Percentiles rank a stretch among this genome's conserved stretches.
phyloP scores from a whole-genome alignment of 768 basidiomycete species.

The Leccinum subtestaceum region DNA sequence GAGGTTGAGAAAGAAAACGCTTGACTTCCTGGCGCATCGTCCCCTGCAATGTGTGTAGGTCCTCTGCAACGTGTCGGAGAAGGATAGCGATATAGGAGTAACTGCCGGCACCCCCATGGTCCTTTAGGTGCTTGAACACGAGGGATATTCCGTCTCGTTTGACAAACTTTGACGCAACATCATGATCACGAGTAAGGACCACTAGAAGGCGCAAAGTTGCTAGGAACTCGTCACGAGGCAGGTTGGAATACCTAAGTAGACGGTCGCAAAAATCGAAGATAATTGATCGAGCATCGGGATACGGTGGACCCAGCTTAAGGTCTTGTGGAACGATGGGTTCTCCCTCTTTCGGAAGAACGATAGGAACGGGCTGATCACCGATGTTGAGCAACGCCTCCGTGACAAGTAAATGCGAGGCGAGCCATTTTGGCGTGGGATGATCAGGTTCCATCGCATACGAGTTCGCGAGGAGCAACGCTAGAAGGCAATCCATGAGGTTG shows the following conservation, averaged over 20 bases:
- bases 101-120: constrained; percentile 56
- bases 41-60: constrained; percentile 54
- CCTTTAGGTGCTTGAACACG: constrained; percentile 67
- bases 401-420: constrained; percentile 80
- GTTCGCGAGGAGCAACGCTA: constrained; percentile 64
- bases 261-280: constrained; percentile 77
- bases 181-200: constrained; percentile 73
- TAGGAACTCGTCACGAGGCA: constrained; percentile 79
- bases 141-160: constrained; percentile 57
- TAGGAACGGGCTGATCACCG: constrained; percentile 66
- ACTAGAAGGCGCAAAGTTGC: constrained; percentile 82
- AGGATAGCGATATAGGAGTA: constrained; percentile 85
- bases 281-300: constrained; percentile 56
- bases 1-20: constrained; percentile 72
- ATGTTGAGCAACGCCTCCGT: constrained; percentile 79
- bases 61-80: constrained; percentile 90
- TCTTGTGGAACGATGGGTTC: constrained; percentile 54
- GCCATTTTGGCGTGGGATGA: constrained; percentile 77
- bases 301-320: constrained; percentile 57
- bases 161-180: constrained; percentile 64
- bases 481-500: constrained; percentile 63
- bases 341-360: constrained; percentile 67
- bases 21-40: constrained; percentile 85
- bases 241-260: constrained; percentile 58
- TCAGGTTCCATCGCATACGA: constrained; percentile 48